Base-by-base conservation (phyloP, 331 rosid genomes). In the Pyrus hybrid region DNA sequence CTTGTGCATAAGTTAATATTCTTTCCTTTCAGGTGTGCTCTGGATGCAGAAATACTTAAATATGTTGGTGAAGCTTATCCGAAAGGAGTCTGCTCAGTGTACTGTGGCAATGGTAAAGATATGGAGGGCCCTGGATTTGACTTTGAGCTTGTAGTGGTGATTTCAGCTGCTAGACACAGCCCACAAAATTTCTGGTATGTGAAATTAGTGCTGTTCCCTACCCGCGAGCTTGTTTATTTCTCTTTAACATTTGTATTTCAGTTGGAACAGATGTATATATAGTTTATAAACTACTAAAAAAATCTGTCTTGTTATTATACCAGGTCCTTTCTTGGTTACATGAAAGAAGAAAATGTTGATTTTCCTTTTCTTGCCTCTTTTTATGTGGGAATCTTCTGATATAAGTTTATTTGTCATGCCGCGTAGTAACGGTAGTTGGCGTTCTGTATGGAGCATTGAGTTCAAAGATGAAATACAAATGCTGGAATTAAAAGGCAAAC, bases 181-280 rank as follows among this genome's bases (percentile, higher is more conserved):
- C 99, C 99, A 13, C 96, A 95, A 75, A 95, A 95, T 78, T 95
- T 92, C 86, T 95, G 99, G 99, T 94, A 70, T 20, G 97, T 88
- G 77, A 81, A 81, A 60, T 65, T 51, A 45, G 68, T 81, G 65
- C 18, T 47, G 57, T 77, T 49, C 72, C 62, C 64, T 70, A 72
- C 26, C 41, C 47, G 5, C 60, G 35, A 22, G 71, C 63, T 56
- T 76, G 76, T 21, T 21, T 61, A 26, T 63, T 75, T 30, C 47
- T 72, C 23, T 33, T 62, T 37, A 37, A 37, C 45, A 41, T 41
- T 41, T 63, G 13, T 25, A 17, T 49, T 69, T 78, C n/a, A 71
- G 22, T 45, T 26, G 17, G 75, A 41, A 47, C 65, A 7, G 17
- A 17, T 30, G 63, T 11, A n/a, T 35, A 10, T 65, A 6, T 17